These are phyloP conservation scores for Fusarium austroafricanum DNA, from an alignment of 2,329 filamentous ascomycete species.

Conservation along the genomic window DNA sequence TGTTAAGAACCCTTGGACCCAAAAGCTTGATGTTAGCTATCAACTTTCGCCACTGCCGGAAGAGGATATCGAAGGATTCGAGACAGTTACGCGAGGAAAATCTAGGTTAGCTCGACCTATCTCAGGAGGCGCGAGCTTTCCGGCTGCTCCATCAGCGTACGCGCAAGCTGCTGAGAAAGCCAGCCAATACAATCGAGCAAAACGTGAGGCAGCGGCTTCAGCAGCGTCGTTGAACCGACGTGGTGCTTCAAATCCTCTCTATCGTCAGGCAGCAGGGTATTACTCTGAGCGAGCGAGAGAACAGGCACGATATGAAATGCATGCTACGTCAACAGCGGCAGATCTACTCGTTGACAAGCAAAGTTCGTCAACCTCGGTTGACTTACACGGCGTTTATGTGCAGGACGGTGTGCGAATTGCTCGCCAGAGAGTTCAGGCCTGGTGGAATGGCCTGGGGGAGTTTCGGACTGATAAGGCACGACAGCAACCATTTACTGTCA, in stretches of 20 bases:
- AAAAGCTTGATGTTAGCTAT: conserved; percentile 54
- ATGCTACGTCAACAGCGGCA: conserved; percentile 73
- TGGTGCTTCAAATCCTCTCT: conserved; percentile 76
- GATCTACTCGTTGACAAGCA: conserved; percentile 76
- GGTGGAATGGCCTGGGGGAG: conserved; percentile 83
- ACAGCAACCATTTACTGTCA: conserved; percentile 72
- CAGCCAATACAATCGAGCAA: conserved; percentile 47
- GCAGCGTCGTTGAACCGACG: conserved; percentile 58
- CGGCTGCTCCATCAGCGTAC: conserved; percentile 34
- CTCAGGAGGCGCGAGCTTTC: conserved; percentile 1
- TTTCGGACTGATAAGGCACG: conserved; percentile 63
- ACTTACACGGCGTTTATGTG: conserved; percentile 87
- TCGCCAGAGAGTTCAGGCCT: conserved; percentile 71
- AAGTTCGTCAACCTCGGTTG: conserved; percentile 70
- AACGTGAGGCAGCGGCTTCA: conserved; percentile 50
- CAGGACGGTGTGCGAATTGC: conserved; percentile 85
- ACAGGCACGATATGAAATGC: conserved; percentile 66
- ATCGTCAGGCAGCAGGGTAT: conserved; percentile 79
- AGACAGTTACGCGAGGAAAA: conserved; percentile 29
- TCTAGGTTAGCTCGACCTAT: conserved; percentile 15
- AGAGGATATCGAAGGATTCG: conserved; percentile 49
- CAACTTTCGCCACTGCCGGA: conserved; percentile 52
- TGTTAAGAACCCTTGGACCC: conserved; percentile 52
- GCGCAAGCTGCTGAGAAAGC: conserved; percentile 47
- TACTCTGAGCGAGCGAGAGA: conserved; percentile 79